Conservation (phyloP, 176 grass and related monocot genomes). For the Bothriochloa decipiens region DNA sequence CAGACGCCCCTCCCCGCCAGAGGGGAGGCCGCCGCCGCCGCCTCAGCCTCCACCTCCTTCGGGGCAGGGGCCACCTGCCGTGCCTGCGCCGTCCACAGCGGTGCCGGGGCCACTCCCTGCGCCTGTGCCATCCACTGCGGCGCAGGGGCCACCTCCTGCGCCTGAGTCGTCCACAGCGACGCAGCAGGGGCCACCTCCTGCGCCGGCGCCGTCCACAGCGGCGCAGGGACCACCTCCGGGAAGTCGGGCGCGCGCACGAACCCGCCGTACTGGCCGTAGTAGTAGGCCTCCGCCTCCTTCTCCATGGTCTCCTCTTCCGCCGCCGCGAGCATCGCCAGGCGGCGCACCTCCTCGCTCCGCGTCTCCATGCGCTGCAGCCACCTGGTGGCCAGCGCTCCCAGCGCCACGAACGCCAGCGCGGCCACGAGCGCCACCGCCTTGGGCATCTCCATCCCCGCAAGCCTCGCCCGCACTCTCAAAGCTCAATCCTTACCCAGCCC, state of each 20-base stretch:
- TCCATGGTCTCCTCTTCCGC: slow-evolving; percentile 57
- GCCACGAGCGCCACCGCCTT: slow-evolving; percentile 2
- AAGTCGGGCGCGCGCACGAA: slow-evolving; percentile 4
- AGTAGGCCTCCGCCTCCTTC: slow-evolving; percentile 46
- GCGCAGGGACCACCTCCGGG: not conserved
- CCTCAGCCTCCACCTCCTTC: slow-evolving; percentile 5
- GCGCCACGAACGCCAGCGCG: slow-evolving; percentile 43
- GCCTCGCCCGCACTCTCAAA: not conserved
- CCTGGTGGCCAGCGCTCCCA: slow-evolving; percentile 35
- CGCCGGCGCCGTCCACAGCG: not conserved
- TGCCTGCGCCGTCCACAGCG: not conserved
- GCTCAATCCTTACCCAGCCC: not conserved
- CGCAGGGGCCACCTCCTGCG: not conserved
- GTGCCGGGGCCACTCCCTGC: not conserved
- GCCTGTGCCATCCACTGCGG: not conserved
- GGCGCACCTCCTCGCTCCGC: slow-evolving; percentile 63
- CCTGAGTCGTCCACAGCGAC: not conserved
- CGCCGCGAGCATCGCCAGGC: slow-evolving; percentile 55
- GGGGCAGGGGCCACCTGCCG: slow-evolving; percentile 9
- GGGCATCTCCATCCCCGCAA: slow-evolving; percentile 26
- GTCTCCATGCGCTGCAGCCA: slow-evolving; percentile 49
- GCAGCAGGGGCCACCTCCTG: slow-evolving; percentile 1
- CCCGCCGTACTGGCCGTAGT: slow-evolving; percentile 19
- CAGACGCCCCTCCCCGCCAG: slow-evolving; percentile 42
- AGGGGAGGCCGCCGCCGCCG: not conserved